Evolutionary conservation across 2,329 filamentous ascomycete species (phyloP), one percentile per base, ranked within the genome.

Genomic region (Lecanoromycetidae sp.): DNA sequence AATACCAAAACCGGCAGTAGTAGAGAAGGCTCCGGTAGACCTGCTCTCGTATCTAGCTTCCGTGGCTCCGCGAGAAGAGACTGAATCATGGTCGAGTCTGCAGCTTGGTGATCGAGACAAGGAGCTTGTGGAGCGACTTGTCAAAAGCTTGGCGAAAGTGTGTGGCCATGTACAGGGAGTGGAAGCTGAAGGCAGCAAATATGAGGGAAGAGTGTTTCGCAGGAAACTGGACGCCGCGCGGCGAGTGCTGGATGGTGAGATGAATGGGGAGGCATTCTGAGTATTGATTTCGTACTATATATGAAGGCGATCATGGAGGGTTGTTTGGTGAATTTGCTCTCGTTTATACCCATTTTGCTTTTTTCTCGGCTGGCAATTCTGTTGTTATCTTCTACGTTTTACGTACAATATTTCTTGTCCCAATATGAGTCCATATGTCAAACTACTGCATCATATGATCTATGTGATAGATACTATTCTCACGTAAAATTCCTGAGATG

Each of bases 221-320:
- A 70, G 82, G 53, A 73, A 83, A 55, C 72, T 94, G 42, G 85
- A 93, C 55, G 76, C 79, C 44, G 87, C 87, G 4, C 77, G 80
- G 50, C 72, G 76, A 44, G 74, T 85, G 3, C 68, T 94, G 25
- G 84, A 90, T 55, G 85, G 84, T 4, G 66, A 79, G 50, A 73
- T 80, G 53, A 71, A 70, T 38, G 57, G 44, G 50, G 52, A 56
- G 25, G 50, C 49, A 25, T 49, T 50, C 22, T 54, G 32, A 53
- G 19, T 13, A 17, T 5, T 17, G 10, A 8, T 2, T 34, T 34
- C n/a, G n/a, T n/a, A n/a, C n/a, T n/a, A n/a, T n/a, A n/a, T n/a
- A n/a, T n/a, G n/a, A n/a, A n/a, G n/a, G n/a, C n/a, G n/a, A n/a
- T n/a, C n/a, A n/a, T n/a, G n/a, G n/a, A n/a, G n/a, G n/a, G n/a